Conservation (phyloP, 1,284 basidiomycete species). For the Athelia psychrophila region DNA sequence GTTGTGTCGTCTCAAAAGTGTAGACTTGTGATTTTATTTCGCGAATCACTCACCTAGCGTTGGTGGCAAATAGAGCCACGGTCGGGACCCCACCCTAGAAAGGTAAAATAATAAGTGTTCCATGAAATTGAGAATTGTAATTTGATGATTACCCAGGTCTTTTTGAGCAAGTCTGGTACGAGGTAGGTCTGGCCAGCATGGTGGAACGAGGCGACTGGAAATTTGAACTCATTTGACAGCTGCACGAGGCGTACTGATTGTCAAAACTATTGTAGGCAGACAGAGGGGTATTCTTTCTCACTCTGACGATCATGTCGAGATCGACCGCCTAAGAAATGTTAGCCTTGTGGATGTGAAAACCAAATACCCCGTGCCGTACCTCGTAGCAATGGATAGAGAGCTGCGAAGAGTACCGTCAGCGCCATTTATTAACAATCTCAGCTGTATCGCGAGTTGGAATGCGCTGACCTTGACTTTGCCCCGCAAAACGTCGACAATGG, state of each 20-base stretch:
- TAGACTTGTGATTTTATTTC: not conserved
- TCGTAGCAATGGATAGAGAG: conserved; percentile 34
- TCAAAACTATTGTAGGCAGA: not conserved
- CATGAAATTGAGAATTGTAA: no score
- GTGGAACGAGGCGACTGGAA: conserved; percentile 61
- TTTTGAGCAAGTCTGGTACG: conserved; percentile 56
- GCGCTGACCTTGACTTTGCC: conserved; percentile 42
- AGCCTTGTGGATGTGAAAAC: no score
- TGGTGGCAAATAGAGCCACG: conserved; percentile 57
- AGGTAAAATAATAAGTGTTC: no score
- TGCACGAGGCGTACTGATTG: conserved; percentile 17
- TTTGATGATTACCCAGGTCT: conserved; percentile 50
- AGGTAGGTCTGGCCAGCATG: conserved; percentile 66
- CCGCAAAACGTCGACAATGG: conserved; percentile 69
- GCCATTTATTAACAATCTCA: not conserved
- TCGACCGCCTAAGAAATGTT: conserved; percentile 51
- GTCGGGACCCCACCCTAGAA: conserved; percentile 41
- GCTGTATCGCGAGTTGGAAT: not conserved
- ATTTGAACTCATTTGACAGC: conserved; percentile 66
- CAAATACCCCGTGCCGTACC: no score
- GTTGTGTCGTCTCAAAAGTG: conserved; percentile 7
- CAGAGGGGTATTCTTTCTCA: conserved; percentile 22
- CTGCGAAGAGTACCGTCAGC: conserved; percentile 10
- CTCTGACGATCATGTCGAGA: conserved; percentile 55
- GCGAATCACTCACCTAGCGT: conserved; percentile 17